Evolutionary conservation across 2,329 filamentous ascomycete species (phyloP).

Genomic region (Metarhizium rileyi): DNA sequence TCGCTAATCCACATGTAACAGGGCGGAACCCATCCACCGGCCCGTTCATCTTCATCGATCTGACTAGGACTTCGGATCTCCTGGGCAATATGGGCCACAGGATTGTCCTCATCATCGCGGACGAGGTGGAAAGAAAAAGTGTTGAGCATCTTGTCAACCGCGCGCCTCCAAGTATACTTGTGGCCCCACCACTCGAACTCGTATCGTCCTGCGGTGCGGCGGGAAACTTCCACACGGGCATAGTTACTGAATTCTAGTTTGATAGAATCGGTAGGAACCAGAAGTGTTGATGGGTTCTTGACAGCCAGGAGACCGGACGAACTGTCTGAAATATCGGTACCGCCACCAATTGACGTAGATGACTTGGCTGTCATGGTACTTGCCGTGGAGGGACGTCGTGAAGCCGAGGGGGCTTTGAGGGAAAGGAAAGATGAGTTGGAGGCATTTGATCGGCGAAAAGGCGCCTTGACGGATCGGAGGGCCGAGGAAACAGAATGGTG

Average conservation of each 20-base stretch:
- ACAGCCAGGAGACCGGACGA: constrained; percentile 1
- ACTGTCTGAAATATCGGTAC: background rate
- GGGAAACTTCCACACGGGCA: constrained; percentile 75
- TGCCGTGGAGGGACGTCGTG: constrained; percentile 10
- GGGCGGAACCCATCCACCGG: constrained; percentile 83
- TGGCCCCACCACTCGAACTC: constrained; percentile 92
- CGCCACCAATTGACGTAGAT: background rate
- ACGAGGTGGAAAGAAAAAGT: constrained; percentile 73
- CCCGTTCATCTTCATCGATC: constrained; percentile 58
- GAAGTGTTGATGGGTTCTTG: constrained; percentile 20
- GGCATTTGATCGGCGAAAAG: constrained; percentile 21
- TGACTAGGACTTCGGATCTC: constrained; percentile 65
- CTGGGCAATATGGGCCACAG: constrained; percentile 78
- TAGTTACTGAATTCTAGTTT: constrained; percentile 97
- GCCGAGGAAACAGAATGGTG: constrained; percentile 32
- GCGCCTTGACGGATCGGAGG: constrained; percentile 33
- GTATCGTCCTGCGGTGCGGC: constrained; percentile 65
- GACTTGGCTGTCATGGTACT: constrained; percentile 11
- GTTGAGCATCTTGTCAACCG: constrained; percentile 58
- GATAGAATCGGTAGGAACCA: constrained; percentile 62
- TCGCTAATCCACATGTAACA: constrained; percentile 89
- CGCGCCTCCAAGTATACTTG: constrained; percentile 74
- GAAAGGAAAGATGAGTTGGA: constrained; percentile 5
- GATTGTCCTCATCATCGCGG: constrained; percentile 46
- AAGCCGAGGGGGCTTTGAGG: constrained; percentile 12